Percentiles rank a stretch among this genome's conserved stretches.
Conservation (phyloP, 2,329 filamentous ascomycete genomes). For the Clarireedia homoeocarpa region DNA sequence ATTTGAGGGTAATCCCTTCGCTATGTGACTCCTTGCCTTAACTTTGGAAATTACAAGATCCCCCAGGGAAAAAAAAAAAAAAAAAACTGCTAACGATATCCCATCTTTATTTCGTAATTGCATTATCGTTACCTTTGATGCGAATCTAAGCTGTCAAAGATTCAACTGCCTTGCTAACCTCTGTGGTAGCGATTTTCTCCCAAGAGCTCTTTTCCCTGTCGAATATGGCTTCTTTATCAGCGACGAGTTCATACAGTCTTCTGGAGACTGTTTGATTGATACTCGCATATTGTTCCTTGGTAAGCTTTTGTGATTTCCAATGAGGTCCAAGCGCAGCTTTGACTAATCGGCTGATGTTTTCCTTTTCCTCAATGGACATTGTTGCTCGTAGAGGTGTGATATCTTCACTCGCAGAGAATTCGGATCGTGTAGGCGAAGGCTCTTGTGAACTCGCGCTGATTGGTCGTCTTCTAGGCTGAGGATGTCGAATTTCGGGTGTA, state of each 20-base stretch:
- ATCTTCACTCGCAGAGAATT: constrained; percentile 35
- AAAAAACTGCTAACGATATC: background rate
- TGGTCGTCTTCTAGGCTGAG: constrained; percentile 24
- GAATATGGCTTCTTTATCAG: constrained; percentile 35
- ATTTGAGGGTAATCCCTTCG: no score
- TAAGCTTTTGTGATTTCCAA: constrained; percentile 72
- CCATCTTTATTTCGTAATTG: background rate
- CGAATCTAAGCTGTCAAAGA: constrained; percentile 35
- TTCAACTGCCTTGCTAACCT: constrained; percentile 69
- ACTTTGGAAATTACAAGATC: background rate
- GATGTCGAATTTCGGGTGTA: constrained; percentile 24
- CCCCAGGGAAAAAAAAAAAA: background rate
- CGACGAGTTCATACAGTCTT: constrained; percentile 67
- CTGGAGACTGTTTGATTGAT: constrained; percentile 89
- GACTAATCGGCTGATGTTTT: constrained; percentile 83
- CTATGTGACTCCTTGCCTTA: no score
- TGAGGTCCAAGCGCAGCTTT: constrained; percentile 68
- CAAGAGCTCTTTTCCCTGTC: constrained; percentile 61
- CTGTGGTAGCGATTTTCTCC: constrained; percentile 68
- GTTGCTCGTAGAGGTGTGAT: constrained; percentile 57
- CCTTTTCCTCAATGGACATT: constrained; percentile 76
- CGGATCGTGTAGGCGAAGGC: constrained; percentile 55
- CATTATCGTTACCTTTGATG: background rate
- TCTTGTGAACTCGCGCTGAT: constrained; percentile 36
- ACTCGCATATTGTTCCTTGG: constrained; percentile 81